These are phyloP conservation scores for Punica granatum DNA, from an alignment of 345 rosid genomes.

Conservation along the genomic window DNA sequence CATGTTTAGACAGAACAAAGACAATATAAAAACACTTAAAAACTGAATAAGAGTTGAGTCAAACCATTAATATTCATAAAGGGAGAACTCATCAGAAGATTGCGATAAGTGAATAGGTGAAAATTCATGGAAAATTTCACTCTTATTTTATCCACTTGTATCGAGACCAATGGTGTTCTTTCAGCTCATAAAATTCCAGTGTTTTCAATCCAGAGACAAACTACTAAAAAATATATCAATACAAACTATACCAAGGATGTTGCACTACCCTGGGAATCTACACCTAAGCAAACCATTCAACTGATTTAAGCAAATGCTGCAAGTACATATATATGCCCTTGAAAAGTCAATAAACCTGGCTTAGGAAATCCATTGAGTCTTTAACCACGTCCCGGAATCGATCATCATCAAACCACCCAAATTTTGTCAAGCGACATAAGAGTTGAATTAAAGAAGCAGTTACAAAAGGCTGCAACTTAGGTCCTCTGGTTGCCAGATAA, in stretches of 20 bases:
- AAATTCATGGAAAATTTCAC: neutral
- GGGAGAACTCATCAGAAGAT: neutral
- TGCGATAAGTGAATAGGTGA: neutral
- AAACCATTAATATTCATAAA: neutral
- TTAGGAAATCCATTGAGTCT: slow-evolving; percentile 80
- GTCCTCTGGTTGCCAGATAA: slow-evolving; percentile 92
- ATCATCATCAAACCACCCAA: slow-evolving; percentile 99
- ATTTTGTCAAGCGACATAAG: slow-evolving; percentile 86
- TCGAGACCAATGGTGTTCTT: neutral
- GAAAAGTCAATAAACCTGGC: slow-evolving; percentile 46
- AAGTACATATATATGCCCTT: neutral
- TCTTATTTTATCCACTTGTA: neutral
- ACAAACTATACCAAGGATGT: neutral
- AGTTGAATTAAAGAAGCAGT: slow-evolving; percentile 83
- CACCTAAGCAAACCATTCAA: slow-evolving; percentile 1
- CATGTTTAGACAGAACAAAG: too few species aligned
- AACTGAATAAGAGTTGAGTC: too few species aligned
- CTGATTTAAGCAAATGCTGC: neutral
- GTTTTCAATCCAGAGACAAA: neutral
- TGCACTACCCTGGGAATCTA: neutral
- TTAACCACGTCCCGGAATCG: slow-evolving; percentile 76
- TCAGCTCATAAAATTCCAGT: neutral
- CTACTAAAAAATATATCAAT: neutral
- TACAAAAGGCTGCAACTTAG: slow-evolving; percentile 76
- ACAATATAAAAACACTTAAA: too few species aligned